phyloP scores from a whole-genome alignment of 306 rosid genomes.

The Pachyrhizus erosus region DNA sequence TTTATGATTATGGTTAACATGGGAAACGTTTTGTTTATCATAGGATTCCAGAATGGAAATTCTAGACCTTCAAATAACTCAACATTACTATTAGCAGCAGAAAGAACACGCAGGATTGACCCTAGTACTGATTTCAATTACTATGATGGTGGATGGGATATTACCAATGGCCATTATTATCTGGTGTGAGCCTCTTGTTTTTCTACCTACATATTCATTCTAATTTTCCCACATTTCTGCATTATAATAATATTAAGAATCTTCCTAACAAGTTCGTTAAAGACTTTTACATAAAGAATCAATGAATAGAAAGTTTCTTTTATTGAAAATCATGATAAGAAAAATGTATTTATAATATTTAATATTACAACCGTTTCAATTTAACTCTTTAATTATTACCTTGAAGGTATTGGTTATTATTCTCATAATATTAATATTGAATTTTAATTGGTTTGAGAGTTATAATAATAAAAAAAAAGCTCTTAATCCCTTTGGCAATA shows the following conservation, averaged over 20 bases:
- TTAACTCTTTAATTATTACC: background rate
- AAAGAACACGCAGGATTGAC: conserved; percentile 59
- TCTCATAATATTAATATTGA: background rate
- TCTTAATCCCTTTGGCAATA: background rate
- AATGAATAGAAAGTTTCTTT: background rate
- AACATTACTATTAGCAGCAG: conserved; percentile 50
- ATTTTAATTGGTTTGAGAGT: background rate
- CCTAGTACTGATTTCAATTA: conserved; percentile 47
- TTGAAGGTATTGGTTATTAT: background rate
- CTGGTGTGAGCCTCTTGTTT: conserved; percentile 43
- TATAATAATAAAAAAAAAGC: background rate
- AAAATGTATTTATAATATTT: background rate
- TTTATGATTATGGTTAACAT: background rate
- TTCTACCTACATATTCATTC: background rate
- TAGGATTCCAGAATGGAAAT: background rate
- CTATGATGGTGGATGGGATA: conserved; percentile 68
- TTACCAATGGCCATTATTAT: conserved; percentile 51
- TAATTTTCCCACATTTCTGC: background rate
- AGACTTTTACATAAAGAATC: background rate
- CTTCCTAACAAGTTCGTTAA: background rate
- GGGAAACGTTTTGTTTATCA: background rate
- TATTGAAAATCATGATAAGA: background rate
- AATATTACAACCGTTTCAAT: background rate
- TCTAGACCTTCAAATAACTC: conserved; percentile 31
- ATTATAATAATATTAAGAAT: background rate